Base-by-base conservation (phyloP, 257 asterid genomes). In the Cynanchum wilfordii region DNA sequence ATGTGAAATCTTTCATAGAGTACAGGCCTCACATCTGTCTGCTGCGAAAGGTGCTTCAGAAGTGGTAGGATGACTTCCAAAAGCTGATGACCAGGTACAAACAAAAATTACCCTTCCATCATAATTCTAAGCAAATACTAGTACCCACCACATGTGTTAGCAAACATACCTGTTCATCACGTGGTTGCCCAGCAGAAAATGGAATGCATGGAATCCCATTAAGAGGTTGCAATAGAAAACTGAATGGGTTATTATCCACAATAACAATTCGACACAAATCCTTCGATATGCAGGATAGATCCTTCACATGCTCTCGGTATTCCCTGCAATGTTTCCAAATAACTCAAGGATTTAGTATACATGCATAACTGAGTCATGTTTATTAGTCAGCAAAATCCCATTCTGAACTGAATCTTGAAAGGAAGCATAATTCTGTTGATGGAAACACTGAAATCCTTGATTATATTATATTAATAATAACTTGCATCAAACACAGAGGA, bases 191-290 rank as follows among this genome's bases (percentile, higher is more conserved):
- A 30, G 86, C 86, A 63, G 86, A 81, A 75, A 86, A 86, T 29
- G 87, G 86, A 66, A 89, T 80, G 82, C 98, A 91, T 3, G 99
- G 99, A 76, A 91, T 89, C 74, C 99, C 99, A 73, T 94, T 94
- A 55, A 85, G 73, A 58, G 99, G 99, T 83, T 94, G 99, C 84
- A 91, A 79, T 77, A 94, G 78, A 89, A 94, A 94, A 83, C 99
- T 94, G 75, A 91, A 94, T 3, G 99, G 97, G 77, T 94, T 89
- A 79, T 94, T 94, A 86, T 94, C 99, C 51, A 94, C 99, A 70
- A 91, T 88, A 55, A 94, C 99, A 62, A 76, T 82, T 77, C 96
- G 86, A 69, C 88, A 70, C 27, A 91, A 62, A 74, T 94, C 95
- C 76, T 86, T 86, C 24, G 99, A 85, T 82, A 91, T 76, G 85